A percentile compares a stretch with the other conserved stretches of the same genome.
phyloP scores from a whole-genome alignment of 176 grass and related monocot species.

The Poa annua region DNA sequence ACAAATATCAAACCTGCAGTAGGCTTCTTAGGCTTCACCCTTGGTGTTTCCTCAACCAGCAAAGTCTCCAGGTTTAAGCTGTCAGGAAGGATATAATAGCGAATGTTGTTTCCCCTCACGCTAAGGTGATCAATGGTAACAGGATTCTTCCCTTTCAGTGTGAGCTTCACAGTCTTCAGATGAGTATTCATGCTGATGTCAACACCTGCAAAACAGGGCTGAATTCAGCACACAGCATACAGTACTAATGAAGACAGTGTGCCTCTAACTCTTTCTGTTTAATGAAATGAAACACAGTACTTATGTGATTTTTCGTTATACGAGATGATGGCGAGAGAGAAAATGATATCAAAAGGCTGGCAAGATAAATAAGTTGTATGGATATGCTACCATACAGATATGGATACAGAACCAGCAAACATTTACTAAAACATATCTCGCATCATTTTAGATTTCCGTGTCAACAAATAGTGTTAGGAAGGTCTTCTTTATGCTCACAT shows the following conservation, averaged over 20 bases:
- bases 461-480: not conserved
- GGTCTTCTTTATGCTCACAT: slow-evolving; percentile 10
- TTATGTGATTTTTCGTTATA: not conserved
- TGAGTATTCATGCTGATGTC: slow-evolving; percentile 91
- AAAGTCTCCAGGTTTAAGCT: slow-evolving; percentile 82
- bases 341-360: not conserved
- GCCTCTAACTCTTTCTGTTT: no score
- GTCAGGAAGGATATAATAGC: slow-evolving; percentile 81
- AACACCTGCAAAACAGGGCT: slow-evolving; percentile 50
- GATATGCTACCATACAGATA: slow-evolving; percentile 13
- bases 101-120: slow-evolving; percentile 79
- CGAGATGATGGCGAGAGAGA: not conserved
- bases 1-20: slow-evolving; percentile 55
- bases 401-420: not conserved
- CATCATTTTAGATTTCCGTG: not conserved
- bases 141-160: slow-evolving; percentile 66
- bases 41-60: slow-evolving; percentile 77
- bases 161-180: slow-evolving; percentile 80
- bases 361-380: not conserved
- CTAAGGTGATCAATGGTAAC: slow-evolving; percentile 77
- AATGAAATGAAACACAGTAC: no score
- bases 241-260: not conserved
- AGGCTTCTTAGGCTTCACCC: slow-evolving; percentile 77
- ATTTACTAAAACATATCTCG: not conserved
- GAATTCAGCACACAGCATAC: slow-evolving; percentile 14